Evolutionary conservation across 192 early-diverging fungal genomes (phyloP).

Genomic region (Coemansia sp.): DNA sequence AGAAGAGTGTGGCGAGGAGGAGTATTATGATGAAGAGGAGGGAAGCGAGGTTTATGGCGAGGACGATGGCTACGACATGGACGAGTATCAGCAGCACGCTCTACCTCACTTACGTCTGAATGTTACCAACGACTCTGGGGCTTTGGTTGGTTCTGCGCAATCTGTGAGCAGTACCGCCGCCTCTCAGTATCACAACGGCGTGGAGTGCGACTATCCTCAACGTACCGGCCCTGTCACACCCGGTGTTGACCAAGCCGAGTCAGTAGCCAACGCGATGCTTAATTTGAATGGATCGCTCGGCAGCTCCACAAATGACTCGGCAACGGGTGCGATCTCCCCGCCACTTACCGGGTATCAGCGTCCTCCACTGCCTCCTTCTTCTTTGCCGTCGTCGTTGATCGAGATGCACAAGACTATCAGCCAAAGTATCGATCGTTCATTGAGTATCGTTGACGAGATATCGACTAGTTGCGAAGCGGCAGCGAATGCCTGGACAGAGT

Average conservation of each 20-base stretch:
- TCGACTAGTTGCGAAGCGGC: neutral
- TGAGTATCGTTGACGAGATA: constrained; percentile 25
- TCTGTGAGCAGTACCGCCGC: neutral
- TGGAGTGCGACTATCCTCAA: neutral
- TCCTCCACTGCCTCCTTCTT: constrained; percentile 8
- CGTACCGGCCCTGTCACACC: neutral
- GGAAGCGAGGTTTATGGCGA: neutral
- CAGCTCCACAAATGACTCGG: neutral
- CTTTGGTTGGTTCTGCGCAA: neutral
- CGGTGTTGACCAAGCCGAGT: neutral
- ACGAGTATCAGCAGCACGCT: neutral
- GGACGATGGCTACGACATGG: neutral
- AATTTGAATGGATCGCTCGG: neutral
- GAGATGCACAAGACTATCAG: constrained; percentile 22
- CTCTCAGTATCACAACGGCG: neutral
- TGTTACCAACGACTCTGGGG: neutral
- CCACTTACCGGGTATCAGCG: neutral
- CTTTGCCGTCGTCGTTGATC: neutral
- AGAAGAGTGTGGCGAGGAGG: neutral
- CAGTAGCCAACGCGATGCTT: constrained; percentile 10
- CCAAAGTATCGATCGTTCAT: constrained; percentile 23
- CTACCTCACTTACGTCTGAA: neutral
- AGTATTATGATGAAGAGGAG: neutral
- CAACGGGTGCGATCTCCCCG: neutral
- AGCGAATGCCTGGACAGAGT: too few relatives aligned